phyloP scores from a whole-genome alignment of 352 stramenopile genomes.

The Phytophthora cajani region DNA sequence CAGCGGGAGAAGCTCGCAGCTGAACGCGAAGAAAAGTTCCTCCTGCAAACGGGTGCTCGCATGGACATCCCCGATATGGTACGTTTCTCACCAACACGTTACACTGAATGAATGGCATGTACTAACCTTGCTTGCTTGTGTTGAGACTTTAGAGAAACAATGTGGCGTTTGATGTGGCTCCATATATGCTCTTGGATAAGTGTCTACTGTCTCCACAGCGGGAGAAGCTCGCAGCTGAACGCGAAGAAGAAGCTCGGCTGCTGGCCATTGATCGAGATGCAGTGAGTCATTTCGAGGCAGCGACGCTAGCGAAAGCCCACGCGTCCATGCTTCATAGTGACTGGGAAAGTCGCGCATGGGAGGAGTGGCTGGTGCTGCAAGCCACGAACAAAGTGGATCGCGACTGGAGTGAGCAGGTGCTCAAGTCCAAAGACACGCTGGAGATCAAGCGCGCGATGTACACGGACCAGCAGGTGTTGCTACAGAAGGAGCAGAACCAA shows the following conservation, averaged over 20 bases:
- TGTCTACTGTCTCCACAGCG: slow-evolving; percentile 49
- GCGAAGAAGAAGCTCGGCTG: slow-evolving; percentile 28
- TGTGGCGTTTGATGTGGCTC: slow-evolving; percentile 58
- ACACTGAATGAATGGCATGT: neutral
- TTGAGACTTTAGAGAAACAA: slow-evolving; percentile 40
- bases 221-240: slow-evolving; percentile 20
- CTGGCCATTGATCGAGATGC: slow-evolving; percentile 21
- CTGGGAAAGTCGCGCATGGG: slow-evolving; percentile 39
- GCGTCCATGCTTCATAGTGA: slow-evolving; percentile 48
- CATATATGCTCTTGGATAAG: slow-evolving; percentile 47
- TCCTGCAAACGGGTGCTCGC: slow-evolving; percentile 42
- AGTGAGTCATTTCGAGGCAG: slow-evolving; percentile 20
- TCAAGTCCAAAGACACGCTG: slow-evolving; percentile 18
- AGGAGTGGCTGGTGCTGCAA: slow-evolving; percentile 30
- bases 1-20: slow-evolving; percentile 26
- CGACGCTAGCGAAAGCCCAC: slow-evolving; percentile 25
- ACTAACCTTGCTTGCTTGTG: slow-evolving; percentile 8
- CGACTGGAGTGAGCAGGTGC: slow-evolving; percentile 39
- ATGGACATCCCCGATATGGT: slow-evolving; percentile 61
- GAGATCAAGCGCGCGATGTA: slow-evolving; percentile 27
- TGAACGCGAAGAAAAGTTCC: slow-evolving; percentile 34
- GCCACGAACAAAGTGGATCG: slow-evolving; percentile 26
- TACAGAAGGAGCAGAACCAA: slow-evolving; percentile 32
- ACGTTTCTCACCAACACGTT: slow-evolving; percentile 6
- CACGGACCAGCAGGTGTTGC: slow-evolving; percentile 17